A percentile compares a stretch with the other conserved stretches of the same genome.
These are phyloP conservation scores for Ogataea dorogensis DNA, from an alignment of 805 yeast species.

Conservation along the genomic window DNA sequence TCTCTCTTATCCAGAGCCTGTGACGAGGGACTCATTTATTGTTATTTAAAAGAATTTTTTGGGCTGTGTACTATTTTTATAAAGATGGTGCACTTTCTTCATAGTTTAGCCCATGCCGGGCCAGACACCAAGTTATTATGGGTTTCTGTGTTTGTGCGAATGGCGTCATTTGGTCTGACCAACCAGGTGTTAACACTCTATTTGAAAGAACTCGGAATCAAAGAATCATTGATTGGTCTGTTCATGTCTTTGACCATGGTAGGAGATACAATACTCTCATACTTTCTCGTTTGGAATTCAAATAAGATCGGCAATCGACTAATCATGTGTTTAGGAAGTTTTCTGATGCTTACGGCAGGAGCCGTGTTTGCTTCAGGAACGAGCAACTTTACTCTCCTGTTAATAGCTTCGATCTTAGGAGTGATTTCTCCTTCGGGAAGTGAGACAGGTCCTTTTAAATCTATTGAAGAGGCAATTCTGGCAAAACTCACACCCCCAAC, in stretches of 20 bases:
- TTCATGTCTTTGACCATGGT: constrained; percentile 80
- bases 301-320: constrained; percentile 65
- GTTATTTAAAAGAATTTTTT: constrained; percentile 1
- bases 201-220: constrained; percentile 51
- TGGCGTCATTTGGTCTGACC: constrained; percentile 74
- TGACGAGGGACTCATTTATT: constrained; percentile 2
- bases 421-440: constrained; percentile 88
- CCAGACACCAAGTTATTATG: constrained; percentile 63
- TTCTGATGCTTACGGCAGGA: constrained; percentile 71
- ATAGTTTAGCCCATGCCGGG: constrained; percentile 34
- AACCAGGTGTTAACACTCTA: constrained; percentile 75
- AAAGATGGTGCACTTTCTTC: constrained; percentile 34
- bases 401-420: constrained; percentile 75
- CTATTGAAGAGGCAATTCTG: constrained; percentile 78
- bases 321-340: constrained; percentile 61
- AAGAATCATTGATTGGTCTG: constrained; percentile 62
- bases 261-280: constrained; percentile 76
- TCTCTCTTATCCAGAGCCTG: constrained; percentile 3
- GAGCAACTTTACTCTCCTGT: constrained; percentile 51
- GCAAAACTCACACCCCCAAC: constrained; percentile 72
- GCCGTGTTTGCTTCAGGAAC: constrained; percentile 53
- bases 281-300: constrained; percentile 72
- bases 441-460: constrained; percentile 87
- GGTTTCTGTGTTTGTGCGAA: constrained; percentile 65
- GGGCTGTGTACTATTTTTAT: constrained; percentile 2